phyloP scores from a whole-genome alignment of 441 rosid species.

The Erodium moschatum region DNA sequence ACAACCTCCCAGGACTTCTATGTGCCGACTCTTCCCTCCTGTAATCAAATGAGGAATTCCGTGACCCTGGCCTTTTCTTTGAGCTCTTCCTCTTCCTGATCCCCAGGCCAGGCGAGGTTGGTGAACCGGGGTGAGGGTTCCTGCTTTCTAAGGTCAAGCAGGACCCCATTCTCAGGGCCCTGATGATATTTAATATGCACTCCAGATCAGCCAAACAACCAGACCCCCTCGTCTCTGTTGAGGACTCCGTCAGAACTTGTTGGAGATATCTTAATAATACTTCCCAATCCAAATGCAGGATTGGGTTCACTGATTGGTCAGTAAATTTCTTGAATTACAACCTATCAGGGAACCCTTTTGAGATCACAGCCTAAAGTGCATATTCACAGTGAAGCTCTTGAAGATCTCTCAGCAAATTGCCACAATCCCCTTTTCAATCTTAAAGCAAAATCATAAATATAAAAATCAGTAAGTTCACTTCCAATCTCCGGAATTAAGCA shows the following conservation, averaged over 20 bases:
- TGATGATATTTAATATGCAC: conserved; percentile 76
- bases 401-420: conserved; percentile 11
- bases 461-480: conserved; percentile 1
- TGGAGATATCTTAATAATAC: conserved; percentile 11
- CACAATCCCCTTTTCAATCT: conserved; percentile 4
- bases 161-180: conserved; percentile 99
- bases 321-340: conserved; percentile 16
- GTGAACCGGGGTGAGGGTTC: conserved; percentile 82
- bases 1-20: conserved; percentile 69
- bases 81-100: conserved; percentile 65
- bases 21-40: conserved; percentile 62
- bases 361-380: neutral
- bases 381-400: neutral
- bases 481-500: neutral
- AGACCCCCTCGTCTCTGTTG: conserved; percentile 47
- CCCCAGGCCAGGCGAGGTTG: conserved; percentile 58
- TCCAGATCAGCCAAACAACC: conserved; percentile 81
- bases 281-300: neutral
- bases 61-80: conserved; percentile 30
- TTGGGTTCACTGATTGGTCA: conserved; percentile 17
- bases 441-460: neutral
- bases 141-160: conserved; percentile 86
- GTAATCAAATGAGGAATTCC: conserved; percentile 60
- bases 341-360: conserved; percentile 10
- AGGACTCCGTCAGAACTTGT: conserved; percentile 47